A percentile compares a stretch with the other conserved stretches of the same genome.
Evolutionary conservation across 2,329 filamentous ascomycete genomes (phyloP).

Genomic region (Microascus cirrosus): DNA sequence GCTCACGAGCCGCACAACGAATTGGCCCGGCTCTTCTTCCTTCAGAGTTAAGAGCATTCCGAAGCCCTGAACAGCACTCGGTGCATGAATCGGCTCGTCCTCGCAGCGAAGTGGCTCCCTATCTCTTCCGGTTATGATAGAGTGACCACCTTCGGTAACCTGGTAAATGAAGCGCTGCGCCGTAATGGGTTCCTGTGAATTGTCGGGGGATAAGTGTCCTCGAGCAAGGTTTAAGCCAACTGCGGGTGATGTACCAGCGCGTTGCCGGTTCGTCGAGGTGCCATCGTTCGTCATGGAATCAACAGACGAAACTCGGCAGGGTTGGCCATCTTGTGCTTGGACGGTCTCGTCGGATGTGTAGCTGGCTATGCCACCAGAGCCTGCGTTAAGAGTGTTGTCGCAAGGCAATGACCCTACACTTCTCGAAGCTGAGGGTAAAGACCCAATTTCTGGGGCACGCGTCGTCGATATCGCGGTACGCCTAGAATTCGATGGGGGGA

Average conservation of each 20-base stretch:
- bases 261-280: background rate
- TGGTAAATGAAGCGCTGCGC: constrained; percentile 55
- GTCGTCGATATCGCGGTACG: too few species aligned
- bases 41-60: constrained; percentile 65
- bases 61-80: constrained; percentile 72
- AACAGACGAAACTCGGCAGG: background rate
- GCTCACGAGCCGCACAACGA: constrained; percentile 63
- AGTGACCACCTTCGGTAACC: constrained; percentile 65
- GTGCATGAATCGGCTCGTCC: constrained; percentile 83
- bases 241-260: background rate
- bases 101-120: constrained; percentile 70
- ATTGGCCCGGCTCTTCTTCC: constrained; percentile 56
- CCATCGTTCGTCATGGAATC: background rate
- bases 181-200: background rate
- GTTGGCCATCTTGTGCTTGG: background rate
- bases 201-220: background rate
- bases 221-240: background rate
- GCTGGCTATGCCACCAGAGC: background rate
- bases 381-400: too few species aligned
- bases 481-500: too few species aligned
- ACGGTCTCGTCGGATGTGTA: background rate
- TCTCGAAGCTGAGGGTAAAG: too few species aligned
- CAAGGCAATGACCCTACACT: too few species aligned
- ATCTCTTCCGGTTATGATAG: constrained; percentile 70
- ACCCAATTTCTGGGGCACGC: too few species aligned